Conservation (phyloP, 371 early-diverging fungal genomes). For the Dentiscutata heterogama region DNA sequence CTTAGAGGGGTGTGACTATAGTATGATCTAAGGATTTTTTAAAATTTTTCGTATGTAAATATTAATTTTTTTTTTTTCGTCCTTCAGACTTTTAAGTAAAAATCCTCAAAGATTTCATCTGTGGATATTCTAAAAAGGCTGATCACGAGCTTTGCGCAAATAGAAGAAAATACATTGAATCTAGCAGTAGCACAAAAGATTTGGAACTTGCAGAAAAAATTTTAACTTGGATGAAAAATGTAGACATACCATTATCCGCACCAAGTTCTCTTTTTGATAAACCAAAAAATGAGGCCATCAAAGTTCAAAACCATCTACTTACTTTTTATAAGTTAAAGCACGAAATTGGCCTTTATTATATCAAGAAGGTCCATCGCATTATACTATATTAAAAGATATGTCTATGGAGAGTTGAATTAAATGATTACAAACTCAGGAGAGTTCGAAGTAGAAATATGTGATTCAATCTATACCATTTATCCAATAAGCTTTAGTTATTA, state of each 20-base stretch:
- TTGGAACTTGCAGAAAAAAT: not conserved
- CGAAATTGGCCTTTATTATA: conserved; percentile 17
- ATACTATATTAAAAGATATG: conserved; percentile 28
- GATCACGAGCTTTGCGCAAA: conserved; percentile 29
- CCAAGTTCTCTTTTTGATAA: conserved; percentile 27
- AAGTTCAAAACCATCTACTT: conserved; percentile 35
- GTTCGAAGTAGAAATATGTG: not conserved
- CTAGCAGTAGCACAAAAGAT: not conserved
- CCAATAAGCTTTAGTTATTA: not conserved
- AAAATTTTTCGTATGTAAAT: too few species aligned
- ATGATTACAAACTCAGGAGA: not conserved
- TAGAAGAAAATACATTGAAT: conserved; percentile 21
- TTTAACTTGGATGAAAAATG: conserved; percentile 19
- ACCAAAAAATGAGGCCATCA: conserved; percentile 22
- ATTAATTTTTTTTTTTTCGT: too few species aligned
- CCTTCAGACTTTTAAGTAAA: too few species aligned
- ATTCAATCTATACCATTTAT: conserved; percentile 23
- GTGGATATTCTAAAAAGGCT: not conserved
- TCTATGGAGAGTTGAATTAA: not conserved
- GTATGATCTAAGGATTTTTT: too few species aligned
- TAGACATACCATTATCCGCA: not conserved
- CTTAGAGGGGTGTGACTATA: too few species aligned
- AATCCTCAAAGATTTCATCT: not conserved
- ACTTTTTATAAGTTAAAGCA: not conserved
- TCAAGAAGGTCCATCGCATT: conserved; percentile 31